phyloP scores from a whole-genome alignment of 2,329 filamentous ascomycete species.

The Pseudocercospora fuligena region DNA sequence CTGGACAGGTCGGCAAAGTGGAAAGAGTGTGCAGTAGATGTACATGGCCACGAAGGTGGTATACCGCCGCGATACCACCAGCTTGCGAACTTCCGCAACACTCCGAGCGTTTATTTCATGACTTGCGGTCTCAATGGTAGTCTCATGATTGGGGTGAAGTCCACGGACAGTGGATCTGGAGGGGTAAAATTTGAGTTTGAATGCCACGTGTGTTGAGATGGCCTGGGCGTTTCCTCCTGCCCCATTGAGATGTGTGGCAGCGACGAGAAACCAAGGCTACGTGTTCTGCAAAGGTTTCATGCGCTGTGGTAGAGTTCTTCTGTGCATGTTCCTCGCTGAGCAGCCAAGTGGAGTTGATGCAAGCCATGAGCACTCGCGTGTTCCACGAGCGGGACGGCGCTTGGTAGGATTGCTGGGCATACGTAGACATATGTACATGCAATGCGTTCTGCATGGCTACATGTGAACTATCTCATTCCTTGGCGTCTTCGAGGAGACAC shows the following conservation, averaged over 20 bases:
- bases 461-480: not conserved
- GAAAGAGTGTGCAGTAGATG: not conserved
- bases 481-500: not conserved
- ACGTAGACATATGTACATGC: slow-evolving; percentile 18
- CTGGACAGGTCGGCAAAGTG: not conserved
- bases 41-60: not conserved
- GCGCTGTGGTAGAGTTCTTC: not conserved
- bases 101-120: not conserved
- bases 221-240: not conserved
- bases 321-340: not conserved
- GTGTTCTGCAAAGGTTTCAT: not conserved
- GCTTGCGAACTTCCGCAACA: not conserved
- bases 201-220: not conserved
- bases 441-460: not conserved
- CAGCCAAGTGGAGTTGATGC: slow-evolving; percentile 5
- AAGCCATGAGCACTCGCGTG: not conserved
- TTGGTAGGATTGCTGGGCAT: not conserved
- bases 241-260: not conserved
- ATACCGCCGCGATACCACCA: not conserved
- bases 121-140: not conserved
- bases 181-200: not conserved
- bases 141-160: not conserved
- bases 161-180: not conserved
- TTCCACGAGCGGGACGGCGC: not conserved
- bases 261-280: not conserved